Conservation (phyloP, 1,284 basidiomycete genomes). For the Vanrija sp. region DNA sequence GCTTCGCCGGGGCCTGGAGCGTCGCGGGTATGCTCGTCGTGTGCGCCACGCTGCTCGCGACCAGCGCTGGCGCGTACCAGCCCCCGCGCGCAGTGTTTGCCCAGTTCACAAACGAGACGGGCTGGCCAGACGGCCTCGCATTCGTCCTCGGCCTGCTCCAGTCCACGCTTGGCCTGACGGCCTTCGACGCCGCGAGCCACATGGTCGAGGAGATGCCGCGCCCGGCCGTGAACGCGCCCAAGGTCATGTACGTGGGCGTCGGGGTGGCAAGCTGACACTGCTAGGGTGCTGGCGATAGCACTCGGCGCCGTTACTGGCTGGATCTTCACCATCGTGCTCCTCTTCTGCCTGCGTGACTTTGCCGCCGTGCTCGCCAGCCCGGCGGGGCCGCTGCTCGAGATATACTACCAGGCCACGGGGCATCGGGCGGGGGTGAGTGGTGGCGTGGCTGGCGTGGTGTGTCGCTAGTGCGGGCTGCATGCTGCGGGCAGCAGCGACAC, state of each 20-base stretch:
- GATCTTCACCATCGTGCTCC: conserved; percentile 60
- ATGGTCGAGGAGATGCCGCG: conserved; percentile 20
- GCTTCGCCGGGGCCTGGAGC: conserved; percentile 31
- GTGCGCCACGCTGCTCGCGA: conserved; percentile 41
- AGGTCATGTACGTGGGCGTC: too few species aligned
- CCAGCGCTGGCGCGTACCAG: conserved; percentile 39
- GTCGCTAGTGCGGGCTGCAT: too few species aligned
- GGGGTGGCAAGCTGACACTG: too few species aligned
- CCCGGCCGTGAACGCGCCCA: conserved; percentile 7
- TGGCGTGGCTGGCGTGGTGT: conserved; percentile 48
- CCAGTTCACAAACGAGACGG: conserved; percentile 44
- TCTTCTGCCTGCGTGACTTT: conserved; percentile 64
- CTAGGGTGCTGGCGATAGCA: conserved; percentile 57
- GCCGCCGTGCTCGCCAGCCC: conserved; percentile 54
- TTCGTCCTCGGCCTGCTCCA: conserved; percentile 48
- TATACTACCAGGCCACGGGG: conserved; percentile 61
- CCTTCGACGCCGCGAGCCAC: conserved; percentile 23
- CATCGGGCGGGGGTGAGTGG: conserved; percentile 46
- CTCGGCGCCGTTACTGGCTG: conserved; percentile 59
- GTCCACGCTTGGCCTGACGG: conserved; percentile 44
- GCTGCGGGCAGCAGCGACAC: too few species aligned
- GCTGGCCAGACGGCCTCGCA: conserved; percentile 49
- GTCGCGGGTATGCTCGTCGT: conserved; percentile 41
- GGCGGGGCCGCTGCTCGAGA: conserved; percentile 60
- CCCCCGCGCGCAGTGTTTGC: conserved; percentile 45